A percentile compares a stretch with the other conserved stretches of the same genome.
Conservation (phyloP, 257 asterid genomes). For the Lantana camara region DNA sequence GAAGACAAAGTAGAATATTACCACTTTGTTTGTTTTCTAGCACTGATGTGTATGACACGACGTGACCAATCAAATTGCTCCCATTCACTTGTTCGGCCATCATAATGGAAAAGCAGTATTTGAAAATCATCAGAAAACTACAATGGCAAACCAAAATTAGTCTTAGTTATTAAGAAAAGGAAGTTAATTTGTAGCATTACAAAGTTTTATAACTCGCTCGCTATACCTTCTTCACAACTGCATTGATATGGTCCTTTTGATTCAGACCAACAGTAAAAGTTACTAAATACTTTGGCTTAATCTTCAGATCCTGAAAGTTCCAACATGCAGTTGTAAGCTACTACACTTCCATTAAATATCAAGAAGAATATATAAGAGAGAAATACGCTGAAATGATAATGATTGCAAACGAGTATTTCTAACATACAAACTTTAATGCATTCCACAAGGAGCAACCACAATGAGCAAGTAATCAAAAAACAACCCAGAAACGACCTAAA, state of each 20-base stretch:
- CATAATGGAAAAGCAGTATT: constrained; percentile 96
- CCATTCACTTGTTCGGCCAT: constrained; percentile 95
- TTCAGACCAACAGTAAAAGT: constrained; percentile 93
- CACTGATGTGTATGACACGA: constrained; percentile 90
- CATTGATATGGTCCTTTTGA: constrained; percentile 71
- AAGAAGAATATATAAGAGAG: constrained; percentile 10
- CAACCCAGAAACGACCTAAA: constrained; percentile 1
- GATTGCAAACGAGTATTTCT: too few relatives aligned
- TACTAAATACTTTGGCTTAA: constrained; percentile 87
- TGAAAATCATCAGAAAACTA: constrained; percentile 96
- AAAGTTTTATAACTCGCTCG: constrained; percentile 19
- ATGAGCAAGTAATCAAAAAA: constrained; percentile 7
- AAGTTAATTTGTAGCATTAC: neutral
- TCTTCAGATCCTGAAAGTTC: constrained; percentile 82
- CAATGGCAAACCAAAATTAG: constrained; percentile 25
- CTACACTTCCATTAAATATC: constrained; percentile 17
- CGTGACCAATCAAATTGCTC: constrained; percentile 97
- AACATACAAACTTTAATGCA: too few relatives aligned
- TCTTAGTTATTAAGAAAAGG: constrained; percentile 26
- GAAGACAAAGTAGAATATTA: constrained; percentile 34
- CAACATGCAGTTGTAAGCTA: constrained; percentile 28
- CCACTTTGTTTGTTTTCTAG: constrained; percentile 94
- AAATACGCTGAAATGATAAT: too few relatives aligned
- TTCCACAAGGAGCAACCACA: neutral
- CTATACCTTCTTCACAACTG: constrained; percentile 87